Evolutionary conservation across 495 filamentous ascomycete species (phyloP), one percentile per base, ranked within the genome.

Genomic region (Cudoniella acicularis): DNA sequence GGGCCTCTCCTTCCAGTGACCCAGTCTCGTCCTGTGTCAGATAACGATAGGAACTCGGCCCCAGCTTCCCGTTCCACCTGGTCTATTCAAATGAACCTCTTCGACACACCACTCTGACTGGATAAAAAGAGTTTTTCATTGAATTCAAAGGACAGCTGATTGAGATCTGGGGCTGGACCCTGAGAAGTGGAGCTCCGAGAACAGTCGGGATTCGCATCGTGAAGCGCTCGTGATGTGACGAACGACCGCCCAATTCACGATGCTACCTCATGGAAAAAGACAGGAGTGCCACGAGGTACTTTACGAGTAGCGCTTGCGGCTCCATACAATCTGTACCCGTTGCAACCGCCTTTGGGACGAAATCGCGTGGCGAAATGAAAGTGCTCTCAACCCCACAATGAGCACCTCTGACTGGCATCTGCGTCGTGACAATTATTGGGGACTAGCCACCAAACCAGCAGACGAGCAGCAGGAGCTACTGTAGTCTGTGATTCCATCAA

Each of bases 121-220:
- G 43, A 46, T 46, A 46, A 46, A 41, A 46, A 46, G 43, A 46
- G n/a, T 46, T 46, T 46, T 46, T 36, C 30, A 36, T 36, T 36
- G 30, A 4, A 36, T 13, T 4, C 13, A 36, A 36, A 4, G 30
- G 30, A 4, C 30, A 36, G 30, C 30, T 36, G 30, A 36, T 36
- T 6, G 30, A 13, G 13, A 13, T 36, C 30, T 36, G 13, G 30
- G 13, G 13, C 13, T 36, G 30, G 30, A 13, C 4, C 30, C 30
- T 36, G 30, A 36, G 30, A 36, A 36, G 30, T 36, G 30, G 30
- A 36, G 30, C 13, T 4, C 6, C 30, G 13, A 36, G 6, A 36
- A 36, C n/a, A 36, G 6, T 36, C 30, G 30, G 30, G 4, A 6
- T 4, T 36, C 30, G 30, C 6, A 36, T 36, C 30, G 30, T 36